Evolutionary conservation across 106 monocot genomes (phyloP), one percentile per base, ranked within the genome.

Genomic region (Apostasia shenzhenica): DNA sequence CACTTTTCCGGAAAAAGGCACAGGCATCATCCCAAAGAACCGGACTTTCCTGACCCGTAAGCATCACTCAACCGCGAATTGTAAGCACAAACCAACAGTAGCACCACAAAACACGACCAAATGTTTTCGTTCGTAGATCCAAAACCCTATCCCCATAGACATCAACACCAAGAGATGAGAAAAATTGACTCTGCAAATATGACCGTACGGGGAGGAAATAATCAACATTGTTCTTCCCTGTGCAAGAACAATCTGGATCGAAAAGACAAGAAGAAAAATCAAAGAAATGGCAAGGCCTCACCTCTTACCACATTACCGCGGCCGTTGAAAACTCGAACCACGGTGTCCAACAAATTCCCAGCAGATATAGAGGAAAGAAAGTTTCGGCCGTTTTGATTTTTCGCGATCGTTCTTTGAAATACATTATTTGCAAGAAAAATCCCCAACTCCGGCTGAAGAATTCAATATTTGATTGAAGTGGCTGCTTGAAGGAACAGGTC

Each of bases 301-400:
- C 62, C 62, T 62, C 45, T 45, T 62, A 44, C 45, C 62, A 38
- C 42, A 45, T 62, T 45, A 62, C 11, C 13, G 45, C 62, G 62
- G 62, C 45, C 62, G 62, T 59, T 62, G 45, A 62, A 62, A 13
- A 42, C 62, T 10, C 4, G 44, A 62, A 62, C n/a, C 62, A 14
- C n/a, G 56, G 10, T 14, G 4, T 11, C 12, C 56, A 14, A 14
- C 14, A n/a, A 26, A 26, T 26, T 26, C 26, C 26, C 26, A 26
- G 26, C 26, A 26, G 26, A 26, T 26, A 26, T 26, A 26, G 26
- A 26, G 26, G 26, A 26, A 26, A 26, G 26, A 26, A 26, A 26
- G 26, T 26, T 26, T 26, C 26, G 26, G 26, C 26, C 26, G 26
- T 26, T 26, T 26, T 26, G 26, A 26, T 26, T 26, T 26, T 26